Evolutionary conservation across 2,329 filamentous ascomycete genomes (phyloP), one percentile per base, ranked within the genome.

Genomic region (Sporothrix inflata): DNA sequence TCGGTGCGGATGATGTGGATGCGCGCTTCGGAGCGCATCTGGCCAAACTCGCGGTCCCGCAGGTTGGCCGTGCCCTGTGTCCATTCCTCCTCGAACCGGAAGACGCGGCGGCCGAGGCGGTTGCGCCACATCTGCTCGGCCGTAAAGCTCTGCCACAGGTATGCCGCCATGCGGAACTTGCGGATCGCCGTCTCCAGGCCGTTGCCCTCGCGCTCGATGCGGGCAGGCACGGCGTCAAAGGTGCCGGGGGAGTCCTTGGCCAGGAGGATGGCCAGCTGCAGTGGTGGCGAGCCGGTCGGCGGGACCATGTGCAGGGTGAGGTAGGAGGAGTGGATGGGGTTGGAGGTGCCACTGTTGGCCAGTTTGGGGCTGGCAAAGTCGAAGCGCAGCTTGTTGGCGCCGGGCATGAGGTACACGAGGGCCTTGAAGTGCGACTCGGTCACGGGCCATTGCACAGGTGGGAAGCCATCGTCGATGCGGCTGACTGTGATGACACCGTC

Each of bases 71-170:
- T 92, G 8, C 94, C 94, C 2, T 90, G 89, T 74, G 92, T 92
- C 96, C 96, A 98, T 79, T 97, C 93, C 81, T 99, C 96, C 77
- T 98, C 96, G 74, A 97, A 94, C 57, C 94, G 88, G 81, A 98
- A 98, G 70, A 89, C 91, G 72, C 95, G 90, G 73, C 95, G 88
- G 11, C 94, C 94, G 76, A 98, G 89, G 74, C 91, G 92, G 79
- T 97, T 92, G 74, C 94, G 90, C 80, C 89, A 92, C 95, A 98
- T 98, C 80, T 98, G 94, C 80, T 99, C 96, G 7, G 93, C 94
- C 0, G 95, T 98, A 78, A 97, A 98, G 8, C 94, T 94, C 80
- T 99, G 96, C 94, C 96, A 98, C 16, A 98, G 85, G 79, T 98
- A 98, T 30, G 94, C 95, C 21, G 94, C 92, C 92, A 97, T 98